Evolutionary conservation across 2,329 filamentous ascomycete species (phyloP), one percentile per base, ranked within the genome.

Genomic region (Xylaria sp.): DNA sequence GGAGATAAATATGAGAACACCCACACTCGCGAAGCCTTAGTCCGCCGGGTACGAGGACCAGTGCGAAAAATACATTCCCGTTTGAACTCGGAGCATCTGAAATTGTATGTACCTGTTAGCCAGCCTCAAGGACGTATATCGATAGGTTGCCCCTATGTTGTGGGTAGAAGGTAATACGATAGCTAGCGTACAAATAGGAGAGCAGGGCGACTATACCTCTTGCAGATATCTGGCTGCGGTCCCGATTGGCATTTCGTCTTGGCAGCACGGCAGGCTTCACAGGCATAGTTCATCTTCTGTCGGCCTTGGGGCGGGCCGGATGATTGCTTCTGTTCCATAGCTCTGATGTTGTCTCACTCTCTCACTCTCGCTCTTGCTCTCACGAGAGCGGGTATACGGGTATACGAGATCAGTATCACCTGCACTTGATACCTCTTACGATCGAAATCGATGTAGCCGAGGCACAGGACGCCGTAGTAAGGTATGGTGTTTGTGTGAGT

Each of bases 211-310:
- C 42, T 72, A 71, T 79, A 87, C 86, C 84, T 84, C 75, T 82
- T 83, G 73, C 86, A 88, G 34, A 85, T 84, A 11, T 81, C 82
- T 2, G 81, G 77, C 71, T 84, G 82, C 30, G 80, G 79, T 66
- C 83, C 84, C 4, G 83, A 77, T 68, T 83, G 82, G 70, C 86
- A 88, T 65, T 84, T 86, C 24, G 86, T 80, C 78, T 88, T 88
- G 65, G 85, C 84, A 11, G 78, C 80, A 62, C 86, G 79, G 69
- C 86, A 88, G 2, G 85, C 83, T 75, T 88, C 86, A 64, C 86
- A 88, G 21, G 86, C 80, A 78, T 88, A 81, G 79, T 77, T 78
- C 64, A 81, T 77, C 63, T 81, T 79, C 21, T 77, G 69, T 59
- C 56, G 59, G 42, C 59, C 53, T 3, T 61, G 64, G 32, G 60